Evolutionary conservation across 139 green algal genomes (phyloP), one percentile per base, ranked within the genome.

Genomic region (Nannochloris sp.): DNA sequence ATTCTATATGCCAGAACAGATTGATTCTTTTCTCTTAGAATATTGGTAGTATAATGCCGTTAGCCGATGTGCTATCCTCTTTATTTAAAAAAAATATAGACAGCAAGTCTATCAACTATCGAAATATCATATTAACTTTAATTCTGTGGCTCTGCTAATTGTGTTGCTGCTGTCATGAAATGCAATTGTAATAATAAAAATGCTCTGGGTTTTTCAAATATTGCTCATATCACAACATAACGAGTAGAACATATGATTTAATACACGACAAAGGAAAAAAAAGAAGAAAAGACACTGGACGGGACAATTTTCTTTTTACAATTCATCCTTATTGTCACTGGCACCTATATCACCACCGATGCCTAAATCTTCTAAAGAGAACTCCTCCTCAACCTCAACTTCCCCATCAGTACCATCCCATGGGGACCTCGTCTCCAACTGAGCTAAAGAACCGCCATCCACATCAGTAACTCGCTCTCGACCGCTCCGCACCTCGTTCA

Each of bases 391-490:
- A 25, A 72, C 37, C 44, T 79, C 60, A 29, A 84, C 62, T 46
- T 69, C 61, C 4, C 67, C 89, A 56, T 97, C 90, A 60, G 83
- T 73, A 36, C 90, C 89, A 45, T 96, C 90, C 89, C 89, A 96
- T 3, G 83, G 47, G 23, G 59, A 60, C 10, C 38, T 38, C 12
- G 59, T 53, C 12, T 34, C 68, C 3, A 57, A 46, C 1, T 84
- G n/a, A 3, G 44, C 19, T 0, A 70, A 64, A 15, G 87, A 58
- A 33, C 64, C 31, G 36, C 61, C 65, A 0, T 54, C 23, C 13
- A 86, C 19, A 1, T 66, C 19, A 14, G 58, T 46, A 27, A 85
- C 64, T 23, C 67, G 33, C 64, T 81, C 76, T 34, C 36, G 34
- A 24, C 70, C 70, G 46, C 66, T 35, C 19, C 78, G 62, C 4